Evolutionary conservation across 768 basidiomycete species (phyloP), one percentile per base, ranked within the genome.

Genomic region (Phylloporus sp.): DNA sequence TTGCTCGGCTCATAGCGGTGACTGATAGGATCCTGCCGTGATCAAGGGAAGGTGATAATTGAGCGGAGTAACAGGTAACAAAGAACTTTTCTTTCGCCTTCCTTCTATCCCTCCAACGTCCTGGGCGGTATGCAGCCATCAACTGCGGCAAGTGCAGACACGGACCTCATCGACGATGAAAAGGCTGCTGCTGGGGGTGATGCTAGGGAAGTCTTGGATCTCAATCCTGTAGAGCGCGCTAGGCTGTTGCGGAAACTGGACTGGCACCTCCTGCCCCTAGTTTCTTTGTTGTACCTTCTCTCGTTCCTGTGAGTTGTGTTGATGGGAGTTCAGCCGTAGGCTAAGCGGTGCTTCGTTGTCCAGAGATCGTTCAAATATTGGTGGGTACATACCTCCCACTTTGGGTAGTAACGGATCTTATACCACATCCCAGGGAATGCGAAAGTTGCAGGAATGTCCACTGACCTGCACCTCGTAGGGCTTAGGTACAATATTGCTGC

Each of bases 311-410:
- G 53, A 66, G 76, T 70, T 44, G 5, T 23, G n/a, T n/a, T n/a
- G 2, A 7, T 39, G 16, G 22, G 35, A 4, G 36, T 23, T 35
- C 15, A 1, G 18, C 8, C 31, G 20, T 13, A 1, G 10, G 38
- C 28, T 43, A 26, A 57, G 16, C 11, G 7, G 46, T 6, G 2
- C 23, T 27, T 23, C 15, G 26, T 40, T 44, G 18, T 45, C 28
- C 43, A 74, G 73, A 22, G 77, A 78, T 59, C 72, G 77, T 18
- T 63, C 73, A 41, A 79, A 77, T 59, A 62, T 78, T 39, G 77
- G 76, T 50, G 60, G 67, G 68, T 66, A 36, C 28, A 24, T 52
- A 28, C 11, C 28, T 20, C 23, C 20, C 27, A 24, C 8, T 36
- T 16, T 7, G 6, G 22, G 16, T 23, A 18, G 16, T 23, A 32